Evolutionary conservation across 1,139 yeast species (phyloP), one percentile per base, ranked within the genome.

Genomic region (Saccharomycopsis phalli): DNA sequence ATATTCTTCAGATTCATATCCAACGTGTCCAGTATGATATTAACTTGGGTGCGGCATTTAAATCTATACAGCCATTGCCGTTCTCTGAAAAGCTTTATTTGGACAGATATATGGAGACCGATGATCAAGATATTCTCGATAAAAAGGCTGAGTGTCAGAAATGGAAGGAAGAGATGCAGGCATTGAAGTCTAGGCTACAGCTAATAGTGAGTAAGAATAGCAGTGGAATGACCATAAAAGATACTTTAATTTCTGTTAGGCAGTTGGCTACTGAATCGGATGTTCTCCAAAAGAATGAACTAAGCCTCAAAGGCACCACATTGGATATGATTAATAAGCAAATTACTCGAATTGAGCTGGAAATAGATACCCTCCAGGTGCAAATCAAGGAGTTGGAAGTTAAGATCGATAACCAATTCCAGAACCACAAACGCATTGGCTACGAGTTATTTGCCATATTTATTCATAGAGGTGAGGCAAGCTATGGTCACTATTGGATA

Each of bases 401-500:
- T 1, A 63, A 64, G 37, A 73, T 83, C 6, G 61, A 71, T 17
- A 60, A 58, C 19, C 93, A 81, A 53, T 87, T 81, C 55, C 66
- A 17, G 17, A 64, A 65, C 7, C 74, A 81, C 60, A 71, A 68
- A 38, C 62, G 69, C 42, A 70, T 79, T 22, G 94, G 91, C 0
- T 91, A 91, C 58, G 69, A 83, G 1, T 69, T 91, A 10, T 91
- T 88, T 63, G 94, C 97, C 0, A 80, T 91, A 5, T 91, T 91
- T 54, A 86, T 93, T 36, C 98, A 91, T 59, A 68, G 96, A 41
- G 98, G 98, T 5, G 94, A 87, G 53, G 98, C 95, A 1, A 78
- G 87, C 43, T 88, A 83, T 55, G 98, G 98, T 2, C 98, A 91
- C 59, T 91, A 91, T 57, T 91, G 97, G 96, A 74, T 88, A 13